Percentiles rank a stretch among this genome's conserved stretches.
Evolutionary conservation across 331 rosid genomes (phyloP).

Genomic region (Cucumis variabilis): DNA sequence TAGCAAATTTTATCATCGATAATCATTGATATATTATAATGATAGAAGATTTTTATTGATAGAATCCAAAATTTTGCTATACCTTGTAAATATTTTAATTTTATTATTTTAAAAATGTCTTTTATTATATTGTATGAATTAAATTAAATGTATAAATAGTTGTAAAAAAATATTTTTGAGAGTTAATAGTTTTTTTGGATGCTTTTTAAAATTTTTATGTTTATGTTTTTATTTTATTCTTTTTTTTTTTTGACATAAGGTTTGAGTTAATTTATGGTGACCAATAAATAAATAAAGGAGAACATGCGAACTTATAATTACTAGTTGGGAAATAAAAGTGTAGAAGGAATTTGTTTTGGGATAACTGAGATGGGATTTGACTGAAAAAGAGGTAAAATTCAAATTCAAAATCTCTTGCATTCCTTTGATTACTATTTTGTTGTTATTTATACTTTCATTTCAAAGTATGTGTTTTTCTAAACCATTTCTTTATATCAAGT

Average conservation of each 20-base stretch:
- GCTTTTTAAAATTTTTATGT: background rate
- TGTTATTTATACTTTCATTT: background rate
- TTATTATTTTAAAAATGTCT: too few relatives aligned
- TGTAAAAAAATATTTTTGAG: too few relatives aligned
- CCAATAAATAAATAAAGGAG: background rate
- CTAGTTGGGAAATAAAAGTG: background rate
- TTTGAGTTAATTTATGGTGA: background rate
- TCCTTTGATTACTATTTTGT: background rate
- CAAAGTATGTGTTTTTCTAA: background rate
- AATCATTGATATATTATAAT: too few relatives aligned
- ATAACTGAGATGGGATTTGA: background rate
- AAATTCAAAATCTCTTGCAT: background rate
- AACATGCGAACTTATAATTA: too few relatives aligned
- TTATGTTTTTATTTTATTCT: background rate
- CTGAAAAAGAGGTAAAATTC: slow-evolving; percentile 5
- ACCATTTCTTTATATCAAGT: too few relatives aligned
- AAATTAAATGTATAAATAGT: too few relatives aligned
- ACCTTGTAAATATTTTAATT: too few relatives aligned
- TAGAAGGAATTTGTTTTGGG: background rate
- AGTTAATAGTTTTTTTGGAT: background rate
- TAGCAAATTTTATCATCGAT: too few relatives aligned
- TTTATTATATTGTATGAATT: too few relatives aligned
- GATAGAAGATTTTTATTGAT: too few relatives aligned
- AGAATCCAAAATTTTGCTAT: too few relatives aligned
- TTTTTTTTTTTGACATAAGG: background rate